These are phyloP conservation scores for Claviceps humidiphila DNA, from an alignment of 2,329 filamentous ascomycete genomes.

Conservation along the genomic window DNA sequence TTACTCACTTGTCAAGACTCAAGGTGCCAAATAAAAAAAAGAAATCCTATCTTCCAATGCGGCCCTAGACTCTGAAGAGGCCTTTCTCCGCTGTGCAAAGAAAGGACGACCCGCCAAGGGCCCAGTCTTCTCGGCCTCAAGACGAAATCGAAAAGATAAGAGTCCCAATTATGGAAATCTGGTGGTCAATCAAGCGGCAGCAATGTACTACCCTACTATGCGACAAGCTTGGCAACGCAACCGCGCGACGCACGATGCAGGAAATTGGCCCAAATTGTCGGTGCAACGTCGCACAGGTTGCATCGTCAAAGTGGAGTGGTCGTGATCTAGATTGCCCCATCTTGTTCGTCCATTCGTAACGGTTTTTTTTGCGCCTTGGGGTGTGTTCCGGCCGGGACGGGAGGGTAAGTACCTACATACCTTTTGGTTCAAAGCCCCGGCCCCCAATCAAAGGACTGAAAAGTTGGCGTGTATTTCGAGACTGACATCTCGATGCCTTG, in stretches of 20 bases:
- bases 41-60: too few species aligned
- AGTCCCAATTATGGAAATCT: neutral
- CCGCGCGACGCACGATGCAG: too few species aligned
- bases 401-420: too few species aligned
- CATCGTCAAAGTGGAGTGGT: neutral
- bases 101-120: neutral
- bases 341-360: conserved; percentile 1
- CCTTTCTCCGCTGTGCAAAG: neutral
- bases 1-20: too few species aligned
- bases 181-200: neutral
- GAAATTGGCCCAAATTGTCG: conserved; percentile 2
- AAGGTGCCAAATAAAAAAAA: too few species aligned
- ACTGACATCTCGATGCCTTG: neutral
- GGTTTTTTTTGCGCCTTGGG: neutral
- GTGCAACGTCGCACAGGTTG: conserved; percentile 3
- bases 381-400: neutral
- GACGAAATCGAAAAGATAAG: neutral
- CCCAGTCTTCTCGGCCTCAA: neutral
- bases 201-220: neutral
- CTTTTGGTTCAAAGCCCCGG: too few species aligned
- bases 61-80: neutral
- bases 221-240: neutral
- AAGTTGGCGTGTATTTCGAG: too few species aligned
- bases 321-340: conserved; percentile 2
- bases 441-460: neutral